Evolutionary conservation across 495 filamentous ascomycete genomes (phyloP), one percentile per base, ranked within the genome.

Genomic region (Penicillium canescens): DNA sequence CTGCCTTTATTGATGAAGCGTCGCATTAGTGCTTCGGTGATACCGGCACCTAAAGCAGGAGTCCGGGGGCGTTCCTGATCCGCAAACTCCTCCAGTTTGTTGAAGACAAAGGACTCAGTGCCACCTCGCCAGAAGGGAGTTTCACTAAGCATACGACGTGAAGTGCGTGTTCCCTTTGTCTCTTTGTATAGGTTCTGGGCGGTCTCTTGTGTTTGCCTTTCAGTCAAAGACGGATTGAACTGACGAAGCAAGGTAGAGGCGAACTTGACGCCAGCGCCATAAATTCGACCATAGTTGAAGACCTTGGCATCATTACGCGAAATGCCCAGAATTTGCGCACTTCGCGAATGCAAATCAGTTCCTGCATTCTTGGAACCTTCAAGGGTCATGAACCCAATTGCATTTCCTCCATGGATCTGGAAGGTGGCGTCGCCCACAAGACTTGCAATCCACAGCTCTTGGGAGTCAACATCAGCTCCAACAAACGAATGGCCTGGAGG

Each of bases 201-300:
- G 37, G 87, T 88, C 24, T 86, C 75, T 9, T 83, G 73, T 0
- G 93, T 92, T 63, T 96, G 77, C 37, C 76, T 71, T 46, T 98
- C 94, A 0, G 85, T 83, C 24, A 97, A 75, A 39, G 66, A 75
- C 10, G 94, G 91, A 61, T 97, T 97, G 72, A 98, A 99, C 62
- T 97, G 92, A 16, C 90, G 82, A 20, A 99, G 80, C 3, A 99
- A 76, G 9, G 89, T 92, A 13, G 88, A 85, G 3, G 94, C 94
- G 68, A 98, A 99, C 58, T 90, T 96, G 42, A 96, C 75, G 8
- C 94, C 94, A 34, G 94, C 94, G 34, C 94, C 94, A 61, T 99
- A 99, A 44, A 99, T 99, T 21, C 94, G 90, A 10, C 94, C 94
- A 62, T 98, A 99, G 68, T 98, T 99, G 75, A 99, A 99, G 4